Base-by-base conservation (phyloP, 768 basidiomycete genomes). In the Hygrophorus russula region DNA sequence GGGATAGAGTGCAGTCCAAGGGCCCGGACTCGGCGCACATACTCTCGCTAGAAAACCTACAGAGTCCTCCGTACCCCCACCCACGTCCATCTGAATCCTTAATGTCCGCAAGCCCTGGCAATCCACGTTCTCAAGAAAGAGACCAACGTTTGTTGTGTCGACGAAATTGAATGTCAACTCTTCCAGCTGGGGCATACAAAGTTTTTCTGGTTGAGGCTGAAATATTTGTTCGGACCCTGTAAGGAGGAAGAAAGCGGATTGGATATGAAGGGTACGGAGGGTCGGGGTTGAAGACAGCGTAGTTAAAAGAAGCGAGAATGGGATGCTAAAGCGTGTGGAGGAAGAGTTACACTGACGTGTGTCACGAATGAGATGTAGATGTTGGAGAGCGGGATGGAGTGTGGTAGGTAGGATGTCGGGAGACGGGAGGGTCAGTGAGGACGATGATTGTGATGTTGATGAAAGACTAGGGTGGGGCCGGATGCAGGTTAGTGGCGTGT, bases 341-440 rank as follows among this genome's bases (percentile, higher is more conserved):
- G 42, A 44, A 17, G 41, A 29, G n/a, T 24, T 28, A n/a, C 19
- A 20, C 24, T 44, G 35, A 20, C 34, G 24, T 34, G 20, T 18
- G 14, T 44, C 42, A 18, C 42, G 42, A 15, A 44, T 44, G 42
- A 44, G 42, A 13, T 34, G 42, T 12, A 44, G 33, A 14, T 44
- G 42, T n/a, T 28, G 33, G 12, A 44, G 42, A 29, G 42, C 20
- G 10, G 42, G 42, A 36, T 44, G 24, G 4, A 44, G 42, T 7
- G 7, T 36, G 2, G n/a, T 34, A 17, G 7, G 31, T 19, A n/a
- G 12, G 4, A 18, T 12, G 10, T 12, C 18, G 14, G 41, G 17
- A 20, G 41, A 14, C n/a, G 33, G 41, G n/a, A 8, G 41, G 14
- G 12, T 6, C n/a, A n/a, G n/a, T n/a, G n/a, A n/a, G 24, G 24